Evolutionary conservation across 768 basidiomycete genomes (phyloP), one percentile per base, ranked within the genome.

Genomic region (Suillus lakei): DNA sequence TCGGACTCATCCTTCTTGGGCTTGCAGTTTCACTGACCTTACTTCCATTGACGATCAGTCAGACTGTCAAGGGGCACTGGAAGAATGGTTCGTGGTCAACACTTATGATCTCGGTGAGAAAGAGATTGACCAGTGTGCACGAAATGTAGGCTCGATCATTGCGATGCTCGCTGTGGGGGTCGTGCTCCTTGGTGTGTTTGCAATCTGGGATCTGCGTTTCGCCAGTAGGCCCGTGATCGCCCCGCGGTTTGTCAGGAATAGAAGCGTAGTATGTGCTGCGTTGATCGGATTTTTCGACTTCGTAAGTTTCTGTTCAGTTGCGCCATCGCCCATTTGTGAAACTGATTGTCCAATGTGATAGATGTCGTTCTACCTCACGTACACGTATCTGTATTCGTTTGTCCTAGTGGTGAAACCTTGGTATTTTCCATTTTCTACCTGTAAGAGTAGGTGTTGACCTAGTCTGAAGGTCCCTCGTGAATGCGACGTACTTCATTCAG

Each of bases 351-450:
- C 28, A 10, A n/a, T 15, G 8, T 8, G 7, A 7, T 61, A 89
- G 87, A 70, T 86, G 69, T 86, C 88, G 2, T 89, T 85, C 78
- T 89, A 86, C 79, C 81, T 93, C 54, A 88, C 90, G 0, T 89
- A 79, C 75, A 87, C 89, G 12, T 93, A 92, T 72, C 84, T 92
- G 21, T 93, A 86, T 79, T 89, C 88, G 2, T 91, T 88, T 74
- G 82, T 90, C 46, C 64, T 85, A 12, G 78, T 85, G 32, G 83
- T 84, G 23, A 84, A 84, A 67, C 80, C 82, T 46, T 85, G 86
- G 86, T 80, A 68, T 48, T 68, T 67, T 5, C 7, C 23, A 34
- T 36, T 15, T 38, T 28, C 59, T 32, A 3, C 36, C 10, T 56
- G 23, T 15, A 16, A 39, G 15, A 26, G 36, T 34, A 12, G 16